phyloP scores from a whole-genome alignment of 2,329 filamentous ascomycete genomes.

The Sarocladiaceae sp. region DNA sequence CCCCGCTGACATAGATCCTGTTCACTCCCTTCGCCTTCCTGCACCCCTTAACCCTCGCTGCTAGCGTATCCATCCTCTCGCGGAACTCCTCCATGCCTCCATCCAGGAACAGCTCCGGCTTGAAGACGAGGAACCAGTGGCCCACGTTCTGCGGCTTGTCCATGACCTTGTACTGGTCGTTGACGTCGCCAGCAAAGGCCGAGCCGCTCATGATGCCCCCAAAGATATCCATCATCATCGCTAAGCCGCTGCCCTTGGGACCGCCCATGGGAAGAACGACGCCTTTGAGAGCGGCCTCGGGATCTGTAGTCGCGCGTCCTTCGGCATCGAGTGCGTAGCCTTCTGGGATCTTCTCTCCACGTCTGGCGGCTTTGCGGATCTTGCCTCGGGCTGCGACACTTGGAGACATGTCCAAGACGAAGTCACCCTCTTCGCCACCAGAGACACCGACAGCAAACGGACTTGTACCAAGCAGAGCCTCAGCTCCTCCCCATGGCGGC shows the following conservation, averaged over 20 bases:
- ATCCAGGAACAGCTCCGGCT: conserved; percentile 46
- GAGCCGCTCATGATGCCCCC: conserved; percentile 64
- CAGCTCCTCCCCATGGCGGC: conserved; percentile 25
- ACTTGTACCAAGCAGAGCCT: conserved; percentile 23
- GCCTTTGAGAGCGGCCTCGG: conserved; percentile 56
- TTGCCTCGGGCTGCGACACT: conserved; percentile 56
- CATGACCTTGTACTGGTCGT: conserved; percentile 46
- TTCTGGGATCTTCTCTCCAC: conserved; percentile 54
- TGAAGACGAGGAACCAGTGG: conserved; percentile 48
- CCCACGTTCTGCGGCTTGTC: conserved; percentile 45
- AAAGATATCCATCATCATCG: conserved; percentile 78
- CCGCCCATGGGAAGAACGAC: conserved; percentile 75
- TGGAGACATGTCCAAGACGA: conserved; percentile 58
- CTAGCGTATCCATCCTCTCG: conserved; percentile 23
- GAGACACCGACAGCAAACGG: conserved; percentile 47
- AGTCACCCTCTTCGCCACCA: conserved; percentile 42
- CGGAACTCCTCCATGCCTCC: conserved; percentile 40
- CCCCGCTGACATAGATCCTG: conserved; percentile 11
- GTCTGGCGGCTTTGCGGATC: conserved; percentile 54
- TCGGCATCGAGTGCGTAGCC: conserved; percentile 67
- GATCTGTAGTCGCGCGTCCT: conserved; percentile 57
- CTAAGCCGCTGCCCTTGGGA: conserved; percentile 63
- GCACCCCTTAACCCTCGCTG: conserved; percentile 11
- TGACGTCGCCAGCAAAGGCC: conserved; percentile 60
- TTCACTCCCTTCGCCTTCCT: conserved; percentile 14